Evolutionary conservation across 345 rosid species (phyloP).

Genomic region (Acer yangbiense): DNA sequence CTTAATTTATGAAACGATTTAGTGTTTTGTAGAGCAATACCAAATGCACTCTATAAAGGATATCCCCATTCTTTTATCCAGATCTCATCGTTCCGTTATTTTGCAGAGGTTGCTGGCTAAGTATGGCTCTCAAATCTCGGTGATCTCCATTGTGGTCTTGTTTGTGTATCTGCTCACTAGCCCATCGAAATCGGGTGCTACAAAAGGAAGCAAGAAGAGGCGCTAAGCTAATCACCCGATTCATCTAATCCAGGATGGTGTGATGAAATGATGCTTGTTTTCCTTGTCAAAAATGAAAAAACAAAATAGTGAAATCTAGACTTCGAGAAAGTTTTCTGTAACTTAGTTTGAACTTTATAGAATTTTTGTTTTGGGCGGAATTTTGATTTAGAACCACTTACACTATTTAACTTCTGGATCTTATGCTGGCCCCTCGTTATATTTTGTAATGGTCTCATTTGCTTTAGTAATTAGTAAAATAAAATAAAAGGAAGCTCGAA

Average conservation of each 20-base stretch:
- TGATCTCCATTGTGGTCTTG: constrained; percentile 66
- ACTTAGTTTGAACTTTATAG: too few relatives aligned
- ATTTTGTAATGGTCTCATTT: too few relatives aligned
- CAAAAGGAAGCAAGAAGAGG: constrained; percentile 85
- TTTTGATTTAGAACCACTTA: too few relatives aligned
- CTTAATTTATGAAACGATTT: neutral
- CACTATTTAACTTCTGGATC: too few relatives aligned
- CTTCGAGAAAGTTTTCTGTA: too few relatives aligned
- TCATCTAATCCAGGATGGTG: neutral
- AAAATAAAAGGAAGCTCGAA: too few relatives aligned
- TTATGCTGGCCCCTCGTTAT: too few relatives aligned
- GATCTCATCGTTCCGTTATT: neutral
- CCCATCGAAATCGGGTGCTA: constrained; percentile 69
- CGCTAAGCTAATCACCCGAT: constrained; percentile 50
- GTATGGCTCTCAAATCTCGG: constrained; percentile 88
- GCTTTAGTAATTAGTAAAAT: too few relatives aligned
- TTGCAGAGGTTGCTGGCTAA: constrained; percentile 81
- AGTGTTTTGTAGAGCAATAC: neutral
- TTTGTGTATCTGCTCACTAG: constrained; percentile 64
- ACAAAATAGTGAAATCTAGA: too few relatives aligned
- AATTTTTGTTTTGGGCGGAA: too few relatives aligned
- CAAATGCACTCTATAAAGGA: neutral
- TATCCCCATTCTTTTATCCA: neutral
- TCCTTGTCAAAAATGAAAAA: too few relatives aligned
- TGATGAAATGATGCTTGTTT: too few relatives aligned